Percentiles rank a stretch among this genome's conserved stretches.
Conservation (phyloP, 768 basidiomycete genomes). For the Russula sp. region DNA sequence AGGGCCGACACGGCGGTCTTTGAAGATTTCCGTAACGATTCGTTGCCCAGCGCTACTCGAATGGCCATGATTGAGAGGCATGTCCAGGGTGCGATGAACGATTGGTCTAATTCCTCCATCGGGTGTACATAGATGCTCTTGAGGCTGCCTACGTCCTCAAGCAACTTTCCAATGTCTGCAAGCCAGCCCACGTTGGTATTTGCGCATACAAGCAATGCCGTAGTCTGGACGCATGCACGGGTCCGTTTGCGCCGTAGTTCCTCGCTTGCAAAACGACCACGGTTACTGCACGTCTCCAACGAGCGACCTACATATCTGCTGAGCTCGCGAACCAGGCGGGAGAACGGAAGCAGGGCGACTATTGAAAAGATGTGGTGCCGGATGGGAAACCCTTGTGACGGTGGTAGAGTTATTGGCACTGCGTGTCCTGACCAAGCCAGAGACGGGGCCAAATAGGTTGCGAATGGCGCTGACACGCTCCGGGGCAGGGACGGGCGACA, state of each 20-base stretch:
- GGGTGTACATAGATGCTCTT: not conserved
- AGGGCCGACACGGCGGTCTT: not conserved
- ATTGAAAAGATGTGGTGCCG: not conserved
- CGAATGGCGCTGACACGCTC: not conserved
- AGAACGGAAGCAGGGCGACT: not conserved
- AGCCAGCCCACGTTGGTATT: conserved; percentile 3
- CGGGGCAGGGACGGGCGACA: not conserved
- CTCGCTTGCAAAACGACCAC: not conserved
- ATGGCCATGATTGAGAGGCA: not conserved
- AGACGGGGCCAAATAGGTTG: not conserved
- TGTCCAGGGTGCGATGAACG: not conserved
- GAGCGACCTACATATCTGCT: conserved; percentile 5
- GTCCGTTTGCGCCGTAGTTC: conserved; percentile 7
- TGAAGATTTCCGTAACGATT: not conserved
- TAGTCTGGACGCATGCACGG: conserved; percentile 1
- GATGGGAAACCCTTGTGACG: not conserved
- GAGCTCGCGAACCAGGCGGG: not conserved
- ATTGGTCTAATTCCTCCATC: not conserved
- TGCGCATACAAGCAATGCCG: not conserved
- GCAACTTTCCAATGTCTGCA: conserved; percentile 4
- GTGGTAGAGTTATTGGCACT: not conserved
- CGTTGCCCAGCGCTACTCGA: not conserved
- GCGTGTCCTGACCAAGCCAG: not conserved
- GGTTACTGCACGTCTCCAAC: conserved; percentile 10
- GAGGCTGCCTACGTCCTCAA: not conserved